Evolutionary conservation across 2,329 filamentous ascomycete genomes (phyloP), one percentile per base, ranked within the genome.

Genomic region (Seiridium unicorne): DNA sequence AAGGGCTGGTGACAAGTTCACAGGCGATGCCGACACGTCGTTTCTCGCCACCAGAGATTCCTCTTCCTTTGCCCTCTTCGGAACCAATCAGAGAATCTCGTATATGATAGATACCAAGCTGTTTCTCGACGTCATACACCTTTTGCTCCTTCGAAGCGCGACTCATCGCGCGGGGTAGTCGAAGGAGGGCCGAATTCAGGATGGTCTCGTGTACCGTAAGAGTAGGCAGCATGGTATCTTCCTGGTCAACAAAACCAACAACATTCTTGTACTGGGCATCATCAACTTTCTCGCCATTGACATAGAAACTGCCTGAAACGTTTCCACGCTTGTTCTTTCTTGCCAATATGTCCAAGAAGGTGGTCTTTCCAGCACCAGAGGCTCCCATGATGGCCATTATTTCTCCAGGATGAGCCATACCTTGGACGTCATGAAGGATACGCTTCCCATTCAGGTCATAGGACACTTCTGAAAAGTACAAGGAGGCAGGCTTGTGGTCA

Each of bases 161-260:
- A 63, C 89, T 90, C 95, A 99, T 99, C 68, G 96, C 90, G 57
- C 89, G 89, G 3, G 95, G 95, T n/a, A 99, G 83, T 66, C 96
- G 88, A 54, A 99, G 85, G 18, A 98, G 80, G 34, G 95, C 95
- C 69, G 94, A 98, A 68, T 91, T 97, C 64, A 97, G 81, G 63
- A 99, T 99, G 0, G 95, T 99, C 76, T 99, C 95, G 73, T 99
- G 95, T 7, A 99, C 95, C 0, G 95, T 99, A 66, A 99, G 80
- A 0, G 95, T 99, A 0, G 95, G 89, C 48, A 99, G 82, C 88
- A 99, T 94, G 4, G 94, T 96, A 72, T 99, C 95, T 71, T 99
- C 95, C 77, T 99, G 95, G 68, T 99, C 95, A 46, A 99, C 95
- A 68, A 98, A 99, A 31, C 96, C 95, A 65, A 97, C 90, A 56